Percentiles rank a stretch among this genome's conserved stretches.
phyloP scores from a whole-genome alignment of 1,284 basidiomycete genomes.

The Marasmius tenuissimus region DNA sequence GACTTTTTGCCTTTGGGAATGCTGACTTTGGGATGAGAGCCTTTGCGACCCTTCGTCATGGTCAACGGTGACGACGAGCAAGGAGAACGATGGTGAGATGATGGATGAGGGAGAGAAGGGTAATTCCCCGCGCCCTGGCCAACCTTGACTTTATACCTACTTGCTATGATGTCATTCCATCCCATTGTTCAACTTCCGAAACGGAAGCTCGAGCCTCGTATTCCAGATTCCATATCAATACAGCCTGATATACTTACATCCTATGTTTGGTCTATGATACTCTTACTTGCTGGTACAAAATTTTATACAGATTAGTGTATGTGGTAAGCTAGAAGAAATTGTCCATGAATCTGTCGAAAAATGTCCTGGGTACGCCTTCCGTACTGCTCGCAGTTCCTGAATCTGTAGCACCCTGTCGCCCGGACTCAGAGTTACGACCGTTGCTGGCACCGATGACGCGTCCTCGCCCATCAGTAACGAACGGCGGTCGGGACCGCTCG shows the following conservation, averaged over 20 bases:
- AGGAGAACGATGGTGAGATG: conserved; percentile 4
- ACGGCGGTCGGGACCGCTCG: conserved; percentile 45
- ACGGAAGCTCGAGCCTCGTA: not conserved
- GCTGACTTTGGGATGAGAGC: conserved; percentile 7
- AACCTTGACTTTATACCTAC: not conserved
- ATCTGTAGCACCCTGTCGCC: not conserved
- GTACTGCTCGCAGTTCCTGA: conserved; percentile 4
- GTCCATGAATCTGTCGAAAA: conserved; percentile 13
- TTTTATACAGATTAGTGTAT: not conserved
- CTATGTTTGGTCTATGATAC: no score
- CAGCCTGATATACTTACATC: no score
- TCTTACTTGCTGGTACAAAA: not conserved
- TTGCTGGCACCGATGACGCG: conserved; percentile 30
- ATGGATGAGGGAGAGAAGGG: conserved; percentile 6
- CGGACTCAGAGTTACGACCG: conserved; percentile 2
- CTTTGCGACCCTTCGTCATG: conserved; percentile 19
- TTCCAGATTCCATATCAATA: not conserved
- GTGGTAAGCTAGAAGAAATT: conserved; percentile 10
- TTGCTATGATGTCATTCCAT: conserved; percentile 3
- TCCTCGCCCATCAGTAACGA: conserved; percentile 55
- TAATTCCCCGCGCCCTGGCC: not conserved
- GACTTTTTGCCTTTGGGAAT: conserved; percentile 10
- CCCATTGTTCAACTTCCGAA: not conserved
- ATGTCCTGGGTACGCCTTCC: conserved; percentile 1
- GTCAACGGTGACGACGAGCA: not conserved